Evolutionary conservation across 805 yeast genomes (phyloP).

Genomic region (Candida sakaeoensis): DNA sequence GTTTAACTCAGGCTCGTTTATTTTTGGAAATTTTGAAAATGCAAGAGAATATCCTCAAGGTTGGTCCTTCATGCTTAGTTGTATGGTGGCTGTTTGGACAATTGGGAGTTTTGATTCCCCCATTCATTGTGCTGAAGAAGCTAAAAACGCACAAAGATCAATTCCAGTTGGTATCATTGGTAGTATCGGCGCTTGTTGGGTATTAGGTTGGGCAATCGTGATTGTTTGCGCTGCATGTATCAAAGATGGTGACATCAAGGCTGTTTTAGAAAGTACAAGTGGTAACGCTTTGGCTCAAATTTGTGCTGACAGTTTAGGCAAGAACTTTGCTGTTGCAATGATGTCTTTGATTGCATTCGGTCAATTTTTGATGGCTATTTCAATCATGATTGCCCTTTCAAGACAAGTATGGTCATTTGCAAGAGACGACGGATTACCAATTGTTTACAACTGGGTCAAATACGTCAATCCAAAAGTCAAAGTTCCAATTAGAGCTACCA

Average conservation of each 20-base stretch:
- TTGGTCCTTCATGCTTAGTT: slow-evolving; percentile 43
- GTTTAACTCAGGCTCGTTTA: slow-evolving; percentile 4
- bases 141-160: slow-evolving; percentile 53
- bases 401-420: slow-evolving; percentile 75
- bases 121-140: slow-evolving; percentile 68
- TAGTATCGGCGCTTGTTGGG: slow-evolving; percentile 53
- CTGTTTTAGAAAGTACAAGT: slow-evolving; percentile 43
- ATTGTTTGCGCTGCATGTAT: slow-evolving; percentile 52
- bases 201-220: slow-evolving; percentile 51
- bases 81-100: slow-evolving; percentile 71
- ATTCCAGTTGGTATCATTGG: slow-evolving; percentile 61
- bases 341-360: slow-evolving; percentile 56
- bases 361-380: slow-evolving; percentile 65
- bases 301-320: slow-evolving; percentile 58
- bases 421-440: slow-evolving; percentile 72
- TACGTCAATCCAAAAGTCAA: slow-evolving; percentile 51
- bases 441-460: slow-evolving; percentile 48
- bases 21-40: slow-evolving; percentile 26
- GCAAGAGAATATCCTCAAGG: slow-evolving; percentile 30
- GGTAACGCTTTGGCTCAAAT: slow-evolving; percentile 59
- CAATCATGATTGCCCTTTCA: slow-evolving; percentile 59
- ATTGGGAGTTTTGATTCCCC: slow-evolving; percentile 67
- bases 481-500: slow-evolving; percentile 69
- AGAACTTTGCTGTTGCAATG: slow-evolving; percentile 60
- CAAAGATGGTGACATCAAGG: slow-evolving; percentile 36